Conservation (phyloP, 2,329 filamentous ascomycete genomes). For the Graphium sp. region DNA sequence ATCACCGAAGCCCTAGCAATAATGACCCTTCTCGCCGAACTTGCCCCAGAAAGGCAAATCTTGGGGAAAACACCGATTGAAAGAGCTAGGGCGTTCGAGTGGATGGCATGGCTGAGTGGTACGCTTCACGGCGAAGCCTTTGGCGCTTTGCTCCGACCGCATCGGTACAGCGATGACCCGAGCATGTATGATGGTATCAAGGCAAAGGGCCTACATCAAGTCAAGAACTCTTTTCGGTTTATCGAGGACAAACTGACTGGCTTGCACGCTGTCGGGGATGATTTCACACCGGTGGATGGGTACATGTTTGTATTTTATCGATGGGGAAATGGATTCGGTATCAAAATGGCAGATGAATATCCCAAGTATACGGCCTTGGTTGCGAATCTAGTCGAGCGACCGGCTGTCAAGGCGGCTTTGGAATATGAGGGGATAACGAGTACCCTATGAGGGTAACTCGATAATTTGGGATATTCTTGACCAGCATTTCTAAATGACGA, state of each 20-base stretch:
- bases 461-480: too few species aligned
- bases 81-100: constrained; percentile 12
- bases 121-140: constrained; percentile 14
- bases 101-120: constrained; percentile 15
- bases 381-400: too few species aligned
- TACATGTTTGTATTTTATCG: constrained; percentile 9
- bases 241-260: constrained; percentile 8
- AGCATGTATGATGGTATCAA: constrained; percentile 5
- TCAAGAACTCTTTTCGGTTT: constrained; percentile 6
- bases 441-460: too few species aligned
- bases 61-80: constrained; percentile 8
- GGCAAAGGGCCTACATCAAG: constrained; percentile 5
- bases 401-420: not conserved
- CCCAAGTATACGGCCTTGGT: constrained; percentile 5
- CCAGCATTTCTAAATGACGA: too few species aligned
- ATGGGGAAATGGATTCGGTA: constrained; percentile 6
- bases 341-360: constrained; percentile 6
- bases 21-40: constrained; percentile 13
- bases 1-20: constrained; percentile 17
- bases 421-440: too few species aligned
- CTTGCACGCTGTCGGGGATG: constrained; percentile 7
- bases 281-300: constrained; percentile 10
- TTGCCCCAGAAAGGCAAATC: constrained; percentile 8
- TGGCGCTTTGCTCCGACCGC: constrained; percentile 10
- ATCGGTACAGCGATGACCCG: constrained; percentile 11